Percentiles rank a stretch among this genome's conserved stretches.
These are phyloP conservation scores for Herpetospermum pedunculosum DNA, from an alignment of 306 rosid genomes.

Conservation along the genomic window DNA sequence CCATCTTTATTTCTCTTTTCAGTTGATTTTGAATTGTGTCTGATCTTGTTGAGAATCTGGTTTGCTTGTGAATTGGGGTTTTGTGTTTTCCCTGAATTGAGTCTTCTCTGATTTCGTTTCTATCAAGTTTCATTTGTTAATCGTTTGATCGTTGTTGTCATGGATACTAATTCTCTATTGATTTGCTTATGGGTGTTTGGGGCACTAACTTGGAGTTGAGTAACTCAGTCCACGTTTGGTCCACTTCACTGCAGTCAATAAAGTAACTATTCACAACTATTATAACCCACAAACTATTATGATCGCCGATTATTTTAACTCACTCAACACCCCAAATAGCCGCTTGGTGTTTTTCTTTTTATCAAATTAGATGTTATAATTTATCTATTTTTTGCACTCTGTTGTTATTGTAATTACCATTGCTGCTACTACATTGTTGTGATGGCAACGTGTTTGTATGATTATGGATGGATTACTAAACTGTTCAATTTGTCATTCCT, in stretches of 20 bases:
- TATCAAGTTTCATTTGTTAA: background rate
- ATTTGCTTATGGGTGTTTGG: no score
- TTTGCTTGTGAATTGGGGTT: conserved; percentile 5
- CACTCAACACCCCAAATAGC: no score
- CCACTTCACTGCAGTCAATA: no score
- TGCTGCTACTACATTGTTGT: background rate
- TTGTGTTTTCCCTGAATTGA: background rate
- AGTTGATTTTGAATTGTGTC: background rate
- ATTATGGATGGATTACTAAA: background rate
- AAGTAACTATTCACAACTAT: no score
- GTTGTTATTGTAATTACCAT: background rate
- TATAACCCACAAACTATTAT: no score
- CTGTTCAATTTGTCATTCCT: background rate
- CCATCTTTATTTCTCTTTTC: background rate
- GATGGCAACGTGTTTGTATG: background rate
- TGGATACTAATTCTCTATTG: background rate
- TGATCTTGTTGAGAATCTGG: background rate
- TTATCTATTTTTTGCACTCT: background rate
- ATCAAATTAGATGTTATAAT: background rate
- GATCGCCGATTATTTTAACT: no score
- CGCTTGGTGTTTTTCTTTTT: background rate
- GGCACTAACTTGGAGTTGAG: no score
- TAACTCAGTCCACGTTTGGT: no score
- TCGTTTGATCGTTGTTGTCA: background rate
- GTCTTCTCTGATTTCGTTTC: background rate